Base-by-base conservation (phyloP, 2,329 filamentous ascomycete genomes). In the Phyllosticta paracitricarpa region DNA sequence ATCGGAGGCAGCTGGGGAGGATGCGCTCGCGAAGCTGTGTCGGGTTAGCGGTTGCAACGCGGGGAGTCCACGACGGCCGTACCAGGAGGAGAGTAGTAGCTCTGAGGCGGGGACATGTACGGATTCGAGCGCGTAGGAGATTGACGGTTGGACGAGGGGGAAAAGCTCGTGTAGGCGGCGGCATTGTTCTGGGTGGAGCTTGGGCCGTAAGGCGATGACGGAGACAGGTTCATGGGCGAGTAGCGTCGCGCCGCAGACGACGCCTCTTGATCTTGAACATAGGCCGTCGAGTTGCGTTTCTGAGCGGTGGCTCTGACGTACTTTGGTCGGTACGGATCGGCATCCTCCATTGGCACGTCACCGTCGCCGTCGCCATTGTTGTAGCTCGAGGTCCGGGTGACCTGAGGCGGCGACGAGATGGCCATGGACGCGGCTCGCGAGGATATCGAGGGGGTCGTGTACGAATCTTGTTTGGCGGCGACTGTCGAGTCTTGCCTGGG, bases 141-240 rank as follows among this genome's bases (percentile, higher is more conserved):
- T 72, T 92, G 89, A 64, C 89, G 85, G 79, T 78, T 88, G 77
- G 71, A 75, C 60, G 70, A 68, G 25, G 67, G 81, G 66, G 72
- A 79, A 67, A 75, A 76, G 70, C 71, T 74, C 58, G 70, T 71
- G 64, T 75, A 76, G 24, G 56, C 56, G 63, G 63, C 68, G 62
- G 79, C 71, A 65, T 69, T 69, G 57, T 71, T 72, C 65, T 78
- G 79, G 70, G 78, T 84, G 64, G 79, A 84, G 72, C 79, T 89
- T 56, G 77, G 81, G 71, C 84, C 82, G 76, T 95, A 95, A 35
- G 91, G 86, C 61, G 89, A 88, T 35, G 87, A 85, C 51, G 91
- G 89, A 63, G 91, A 91, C 64, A 95, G 79, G 73, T 96, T 93
- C 92, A 97, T 97, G 65, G 93, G 94, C 55, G 93, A 97, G 77